Evolutionary conservation across 2,329 filamentous ascomycete genomes (phyloP).

Genomic region (Colletotrichum echinochloae): DNA sequence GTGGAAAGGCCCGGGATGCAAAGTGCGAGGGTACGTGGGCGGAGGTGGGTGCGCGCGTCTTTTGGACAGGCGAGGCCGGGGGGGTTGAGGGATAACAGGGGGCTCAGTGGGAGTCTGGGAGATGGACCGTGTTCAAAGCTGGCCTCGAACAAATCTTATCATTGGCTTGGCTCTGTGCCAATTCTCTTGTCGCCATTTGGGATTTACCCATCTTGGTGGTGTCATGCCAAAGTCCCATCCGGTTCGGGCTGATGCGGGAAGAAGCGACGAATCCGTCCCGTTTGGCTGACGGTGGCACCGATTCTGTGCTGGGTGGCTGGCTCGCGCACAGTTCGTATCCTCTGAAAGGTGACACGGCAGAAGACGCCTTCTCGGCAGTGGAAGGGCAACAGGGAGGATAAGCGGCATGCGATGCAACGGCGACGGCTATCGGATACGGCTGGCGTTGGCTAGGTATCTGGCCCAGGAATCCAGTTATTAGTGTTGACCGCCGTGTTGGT

Average conservation of each 20-base stretch:
- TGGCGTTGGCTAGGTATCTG: neutral
- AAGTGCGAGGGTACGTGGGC: neutral
- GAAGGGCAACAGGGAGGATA: conserved; percentile 19
- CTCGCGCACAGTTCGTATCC: neutral
- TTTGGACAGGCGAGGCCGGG: conserved; percentile 20
- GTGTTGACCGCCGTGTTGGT: neutral
- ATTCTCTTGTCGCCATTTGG: conserved; percentile 20
- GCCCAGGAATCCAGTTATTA: conserved; percentile 6
- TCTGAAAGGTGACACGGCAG: neutral
- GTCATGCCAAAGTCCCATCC: neutral
- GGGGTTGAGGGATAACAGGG: neutral
- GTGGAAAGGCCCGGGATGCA: conserved; percentile 25
- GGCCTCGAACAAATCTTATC: conserved; percentile 17
- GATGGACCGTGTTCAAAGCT: conserved; percentile 33
- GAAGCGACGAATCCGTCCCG: conserved; percentile 6
- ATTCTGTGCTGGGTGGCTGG: neutral
- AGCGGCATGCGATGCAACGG: conserved; percentile 30
- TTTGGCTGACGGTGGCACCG: conserved; percentile 13
- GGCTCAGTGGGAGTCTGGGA: neutral
- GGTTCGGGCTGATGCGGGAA: neutral
- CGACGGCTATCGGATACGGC: conserved; percentile 31
- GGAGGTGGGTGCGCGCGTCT: neutral
- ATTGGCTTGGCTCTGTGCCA: conserved; percentile 34
- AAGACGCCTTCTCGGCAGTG: conserved; percentile 15
- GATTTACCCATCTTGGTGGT: neutral